Percentiles rank a stretch among this genome's conserved stretches.
Conservation (phyloP, 2,329 filamentous ascomycete genomes). For the Lojkania enalia region DNA sequence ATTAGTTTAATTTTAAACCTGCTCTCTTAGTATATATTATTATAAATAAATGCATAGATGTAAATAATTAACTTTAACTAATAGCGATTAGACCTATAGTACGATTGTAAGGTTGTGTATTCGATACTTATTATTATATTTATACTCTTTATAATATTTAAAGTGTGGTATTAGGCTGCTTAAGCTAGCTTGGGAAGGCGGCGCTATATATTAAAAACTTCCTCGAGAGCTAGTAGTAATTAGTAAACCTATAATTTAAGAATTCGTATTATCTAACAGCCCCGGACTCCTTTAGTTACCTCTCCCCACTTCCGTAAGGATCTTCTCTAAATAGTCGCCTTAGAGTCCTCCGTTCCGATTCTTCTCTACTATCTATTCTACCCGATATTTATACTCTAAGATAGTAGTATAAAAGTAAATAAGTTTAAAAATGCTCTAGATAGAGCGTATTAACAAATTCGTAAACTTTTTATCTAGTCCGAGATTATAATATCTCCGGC, state of each 20-base stretch:
- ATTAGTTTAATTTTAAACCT: too few species aligned
- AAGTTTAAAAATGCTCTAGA: conserved; percentile 15
- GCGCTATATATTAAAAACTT: too few species aligned
- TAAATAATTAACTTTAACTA: too few species aligned
- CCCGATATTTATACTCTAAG: conserved; percentile 14
- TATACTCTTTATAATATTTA: too few species aligned
- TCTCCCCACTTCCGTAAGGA: conserved; percentile 10
- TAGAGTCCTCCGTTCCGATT: conserved; percentile 7
- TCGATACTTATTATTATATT: too few species aligned
- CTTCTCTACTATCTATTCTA: conserved; percentile 9
- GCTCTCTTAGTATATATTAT: too few species aligned
- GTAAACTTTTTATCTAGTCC: conserved; percentile 13
- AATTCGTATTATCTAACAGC: conserved; percentile 5
- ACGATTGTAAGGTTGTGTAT: too few species aligned
- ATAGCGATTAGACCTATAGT: too few species aligned
- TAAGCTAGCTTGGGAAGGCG: too few species aligned
- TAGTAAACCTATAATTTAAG: conserved; percentile 2
- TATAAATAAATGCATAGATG: too few species aligned
- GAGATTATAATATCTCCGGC: conserved; percentile 10
- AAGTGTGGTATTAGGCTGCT: too few species aligned
- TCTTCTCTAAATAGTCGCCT: conserved; percentile 11
- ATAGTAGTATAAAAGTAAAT: conserved; percentile 19
- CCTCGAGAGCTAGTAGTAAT: neutral
- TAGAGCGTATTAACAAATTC: conserved; percentile 11
- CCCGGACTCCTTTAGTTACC: conserved; percentile 7